Base-by-base conservation (phyloP, 352 stramenopile genomes). In the Pythium utonaiense region DNA sequence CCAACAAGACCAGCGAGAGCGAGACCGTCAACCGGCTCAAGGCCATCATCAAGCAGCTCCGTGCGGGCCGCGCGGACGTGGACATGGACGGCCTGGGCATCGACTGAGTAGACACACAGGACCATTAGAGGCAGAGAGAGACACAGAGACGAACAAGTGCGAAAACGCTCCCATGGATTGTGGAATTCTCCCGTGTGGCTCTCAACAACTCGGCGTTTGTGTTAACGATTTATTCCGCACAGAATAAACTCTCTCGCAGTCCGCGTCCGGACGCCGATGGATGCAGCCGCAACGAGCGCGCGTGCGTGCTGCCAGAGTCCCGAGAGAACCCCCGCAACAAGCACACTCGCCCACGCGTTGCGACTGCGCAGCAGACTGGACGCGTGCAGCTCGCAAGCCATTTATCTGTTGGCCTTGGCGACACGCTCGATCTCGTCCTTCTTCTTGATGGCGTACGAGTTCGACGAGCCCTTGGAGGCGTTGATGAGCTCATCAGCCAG, bases 391-490 rank as follows among this genome's bases (percentile, higher is more conserved):
- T 25, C 41, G 54, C 54, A 58, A 45, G 38, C 33, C 28, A 65
- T 79, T 99, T 99, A 99, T 97, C 98, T 97, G 90, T 99, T 99
- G 64, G 95, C 97, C 96, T 99, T 99, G 79, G 97, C 97, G 62
- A 99, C 98, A 97, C 97, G 97, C 91, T 99, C 97, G 77, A 99
- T 99, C 82, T 99, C 98, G 86, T 99, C 98, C 94, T 99, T 99
- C 91, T 99, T 99, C 96, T 99, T 99, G 86, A 99, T 99, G 74
- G 97, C 97, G 80, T 99, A 99, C 67, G 88, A 98, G 97, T 99
- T 99, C 75, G 96, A 99, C 72, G 96, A 99, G 63, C 98, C 97
- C 85, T 98, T 97, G 53, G 97, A 98, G 40, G 97, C 97, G 84
- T 99, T 99, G 83, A 99, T 99, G 58, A 99, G 90, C 86, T 99